Percentiles rank a stretch among this genome's conserved stretches.
Evolutionary conservation across 2,329 filamentous ascomycete genomes (phyloP).

Genomic region (Penicillium sp.): DNA sequence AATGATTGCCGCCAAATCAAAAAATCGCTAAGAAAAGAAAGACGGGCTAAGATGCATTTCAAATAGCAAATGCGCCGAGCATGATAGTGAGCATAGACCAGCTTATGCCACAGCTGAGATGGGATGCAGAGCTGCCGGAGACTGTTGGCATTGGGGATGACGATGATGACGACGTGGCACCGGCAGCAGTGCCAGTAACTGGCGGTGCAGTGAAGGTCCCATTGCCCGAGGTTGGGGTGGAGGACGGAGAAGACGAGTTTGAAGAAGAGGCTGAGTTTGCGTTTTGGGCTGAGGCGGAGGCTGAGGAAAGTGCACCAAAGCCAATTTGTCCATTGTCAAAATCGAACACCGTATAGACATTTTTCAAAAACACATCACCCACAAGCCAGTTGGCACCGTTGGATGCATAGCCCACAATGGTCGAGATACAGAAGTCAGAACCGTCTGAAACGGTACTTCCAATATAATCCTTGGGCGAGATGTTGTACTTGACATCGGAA

Average conservation of each 20-base stretch:
- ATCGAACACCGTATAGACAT: conserved; percentile 85
- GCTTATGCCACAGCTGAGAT: conserved; percentile 12
- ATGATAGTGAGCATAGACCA: conserved; percentile 18
- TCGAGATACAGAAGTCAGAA: conserved; percentile 56
- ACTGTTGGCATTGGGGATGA: conserved; percentile 5
- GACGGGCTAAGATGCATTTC: conserved; percentile 3
- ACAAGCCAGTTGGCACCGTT: conserved; percentile 70
- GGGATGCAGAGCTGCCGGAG: conserved; percentile 15
- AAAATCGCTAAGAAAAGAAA: conserved; percentile 1
- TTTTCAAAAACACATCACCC: conserved; percentile 83
- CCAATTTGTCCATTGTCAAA: conserved; percentile 55
- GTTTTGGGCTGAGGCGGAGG: conserved; percentile 2
- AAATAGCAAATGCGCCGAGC: conserved; percentile 14
- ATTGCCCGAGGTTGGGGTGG: conserved; percentile 9
- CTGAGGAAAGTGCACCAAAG: conserved; percentile 27
- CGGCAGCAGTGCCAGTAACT: conserved; percentile 11
- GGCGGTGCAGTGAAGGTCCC: conserved; percentile 15
- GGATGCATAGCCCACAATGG: conserved; percentile 70
- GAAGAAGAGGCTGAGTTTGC: not conserved
- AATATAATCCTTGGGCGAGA: conserved; percentile 72
- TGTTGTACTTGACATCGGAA: conserved; percentile 63
- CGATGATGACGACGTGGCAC: conserved; percentile 3
- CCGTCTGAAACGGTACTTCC: conserved; percentile 31
- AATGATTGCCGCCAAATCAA: conserved; percentile 2
- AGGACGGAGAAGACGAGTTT: not conserved